phyloP scores from a whole-genome alignment of 306 rosid genomes.

The Ochetophila trinervis region DNA sequence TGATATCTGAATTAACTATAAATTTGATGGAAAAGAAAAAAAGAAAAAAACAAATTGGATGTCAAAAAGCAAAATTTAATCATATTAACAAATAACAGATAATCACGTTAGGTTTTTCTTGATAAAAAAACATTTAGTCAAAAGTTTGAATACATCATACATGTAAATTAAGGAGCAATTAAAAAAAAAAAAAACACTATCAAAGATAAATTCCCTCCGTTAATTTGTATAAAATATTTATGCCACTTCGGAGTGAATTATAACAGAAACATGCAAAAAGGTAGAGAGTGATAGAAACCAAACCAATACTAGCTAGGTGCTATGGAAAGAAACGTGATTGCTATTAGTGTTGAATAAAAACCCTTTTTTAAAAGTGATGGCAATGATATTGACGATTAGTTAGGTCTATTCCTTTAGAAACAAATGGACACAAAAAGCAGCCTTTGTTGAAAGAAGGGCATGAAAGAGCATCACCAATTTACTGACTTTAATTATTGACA shows the following conservation, averaged over 20 bases:
- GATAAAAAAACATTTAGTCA: no score
- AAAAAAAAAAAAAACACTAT: no score
- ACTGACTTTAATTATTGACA: constrained; percentile 7
- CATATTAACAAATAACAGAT: no score
- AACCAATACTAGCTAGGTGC: neutral
- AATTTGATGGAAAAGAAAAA: no score
- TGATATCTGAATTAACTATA: no score
- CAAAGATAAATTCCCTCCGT: no score
- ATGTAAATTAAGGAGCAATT: no score
- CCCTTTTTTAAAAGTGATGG: neutral
- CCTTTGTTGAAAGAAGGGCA: constrained; percentile 24
- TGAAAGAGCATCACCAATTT: neutral
- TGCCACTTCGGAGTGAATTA: neutral
- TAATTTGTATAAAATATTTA: neutral
- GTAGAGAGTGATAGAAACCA: neutral
- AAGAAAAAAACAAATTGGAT: no score
- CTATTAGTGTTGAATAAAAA: neutral
- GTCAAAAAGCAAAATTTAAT: no score
- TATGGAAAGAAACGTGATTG: neutral
- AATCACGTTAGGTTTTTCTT: no score
- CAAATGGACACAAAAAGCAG: constrained; percentile 20
- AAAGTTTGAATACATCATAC: no score
- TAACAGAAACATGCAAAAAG: neutral
- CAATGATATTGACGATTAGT: neutral
- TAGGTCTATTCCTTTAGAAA: constrained; percentile 7